A percentile compares a stretch with the other conserved stretches of the same genome.
Conservation (phyloP, 495 filamentous ascomycete genomes). For the Chaetomium cochliodes region DNA sequence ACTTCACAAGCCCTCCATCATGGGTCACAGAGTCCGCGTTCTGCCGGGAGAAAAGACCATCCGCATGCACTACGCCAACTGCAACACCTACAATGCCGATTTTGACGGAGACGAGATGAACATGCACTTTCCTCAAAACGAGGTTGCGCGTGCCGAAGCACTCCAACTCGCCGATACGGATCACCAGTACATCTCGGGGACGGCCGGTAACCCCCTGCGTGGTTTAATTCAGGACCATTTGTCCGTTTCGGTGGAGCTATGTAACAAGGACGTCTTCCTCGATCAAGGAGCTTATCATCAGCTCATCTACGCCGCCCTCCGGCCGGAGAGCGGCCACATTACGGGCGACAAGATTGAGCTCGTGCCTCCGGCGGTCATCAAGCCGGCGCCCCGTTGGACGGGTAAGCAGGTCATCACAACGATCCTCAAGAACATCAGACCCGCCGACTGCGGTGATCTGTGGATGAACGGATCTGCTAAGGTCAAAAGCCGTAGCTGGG, state of each 20-base stretch:
- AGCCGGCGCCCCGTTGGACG: conserved; percentile 85
- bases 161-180: conserved; percentile 92
- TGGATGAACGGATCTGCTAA: conserved; percentile 76
- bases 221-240: conserved; percentile 99
- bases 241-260: conserved; percentile 87
- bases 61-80: conserved; percentile 99
- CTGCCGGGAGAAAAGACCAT: conserved; percentile 93
- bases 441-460: conserved; percentile 68
- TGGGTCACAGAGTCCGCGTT: conserved; percentile 93
- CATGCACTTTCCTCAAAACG: conserved; percentile 99
- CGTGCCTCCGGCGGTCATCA: conserved; percentile 75
- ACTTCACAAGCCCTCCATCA: conserved; percentile 98
- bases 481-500: conserved; percentile 74
- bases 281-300: conserved; percentile 86
- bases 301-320: conserved; percentile 80
- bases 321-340: conserved; percentile 86
- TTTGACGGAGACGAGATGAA: conserved; percentile 99
- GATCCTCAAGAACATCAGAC: conserved; percentile 86
- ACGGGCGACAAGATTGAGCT: conserved; percentile 66
- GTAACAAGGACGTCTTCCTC: conserved; percentile 91
- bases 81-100: conserved; percentile 99
- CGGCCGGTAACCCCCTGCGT: conserved; percentile 89
- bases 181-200: conserved; percentile 92
- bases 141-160: conserved; percentile 88
- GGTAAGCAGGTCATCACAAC: conserved; percentile 96